phyloP scores from a whole-genome alignment of 2,329 filamentous ascomycete species.

The Plectosphaerella plurivora region DNA sequence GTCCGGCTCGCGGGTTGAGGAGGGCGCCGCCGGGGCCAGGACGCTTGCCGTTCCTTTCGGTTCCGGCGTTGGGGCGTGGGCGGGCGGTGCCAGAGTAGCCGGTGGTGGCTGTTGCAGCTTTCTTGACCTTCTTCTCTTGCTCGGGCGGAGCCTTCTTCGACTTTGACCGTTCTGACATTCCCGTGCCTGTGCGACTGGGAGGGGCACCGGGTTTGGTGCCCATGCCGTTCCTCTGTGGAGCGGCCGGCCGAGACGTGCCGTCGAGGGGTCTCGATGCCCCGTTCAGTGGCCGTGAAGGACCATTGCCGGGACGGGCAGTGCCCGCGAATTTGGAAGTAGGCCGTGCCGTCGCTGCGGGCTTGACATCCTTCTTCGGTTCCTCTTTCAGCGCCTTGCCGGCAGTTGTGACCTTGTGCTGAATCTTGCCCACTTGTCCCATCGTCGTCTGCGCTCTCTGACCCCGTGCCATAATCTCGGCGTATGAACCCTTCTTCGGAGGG shows the following conservation, averaged over 20 bases:
- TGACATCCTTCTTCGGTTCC: conserved; percentile 40
- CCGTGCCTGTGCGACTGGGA: conserved; percentile 11
- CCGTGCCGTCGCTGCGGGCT: conserved; percentile 11
- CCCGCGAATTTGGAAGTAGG: conserved; percentile 6
- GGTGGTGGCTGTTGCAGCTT: conserved; percentile 56
- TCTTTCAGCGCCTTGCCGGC: conserved; percentile 55
- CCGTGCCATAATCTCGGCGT: conserved; percentile 68
- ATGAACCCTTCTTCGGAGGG: conserved; percentile 68
- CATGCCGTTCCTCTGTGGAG: conserved; percentile 1
- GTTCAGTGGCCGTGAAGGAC: background rate
- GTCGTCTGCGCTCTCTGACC: conserved; percentile 61
- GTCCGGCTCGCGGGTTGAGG: conserved; percentile 19
- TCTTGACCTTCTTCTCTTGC: conserved; percentile 55
- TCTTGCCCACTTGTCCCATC: conserved; percentile 62
- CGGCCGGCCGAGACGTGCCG: background rate
- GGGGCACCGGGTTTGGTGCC: conserved; percentile 11
- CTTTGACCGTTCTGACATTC: conserved; percentile 5
- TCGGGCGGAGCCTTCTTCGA: conserved; percentile 20
- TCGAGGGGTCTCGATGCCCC: background rate
- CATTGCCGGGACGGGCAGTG: conserved; percentile 3
- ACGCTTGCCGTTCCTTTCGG: conserved; percentile 19
- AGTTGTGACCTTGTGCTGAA: conserved; percentile 65
- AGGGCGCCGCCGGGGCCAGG: conserved; percentile 35
- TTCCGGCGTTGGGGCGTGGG: conserved; percentile 31
- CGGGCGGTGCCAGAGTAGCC: conserved; percentile 63